Evolutionary conservation across 140 eudicot genomes (phyloP).

Genomic region (Ambrosia hybrid): DNA sequence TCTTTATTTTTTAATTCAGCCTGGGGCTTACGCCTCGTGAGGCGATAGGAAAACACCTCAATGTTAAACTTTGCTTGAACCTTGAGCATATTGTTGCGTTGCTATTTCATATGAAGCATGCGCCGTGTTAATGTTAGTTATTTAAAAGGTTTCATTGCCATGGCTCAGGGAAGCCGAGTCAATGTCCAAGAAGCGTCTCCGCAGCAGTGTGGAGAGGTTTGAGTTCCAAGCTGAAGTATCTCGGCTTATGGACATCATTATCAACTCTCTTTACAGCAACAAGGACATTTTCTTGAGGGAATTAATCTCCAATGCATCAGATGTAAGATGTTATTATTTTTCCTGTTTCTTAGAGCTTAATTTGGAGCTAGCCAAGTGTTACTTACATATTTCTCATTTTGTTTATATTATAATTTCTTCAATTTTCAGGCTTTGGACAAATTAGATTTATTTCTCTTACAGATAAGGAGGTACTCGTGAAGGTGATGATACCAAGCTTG

Average conservation of each 20-base stretch:
- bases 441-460: slow-evolving; percentile 85
- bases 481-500: slow-evolving; percentile 87
- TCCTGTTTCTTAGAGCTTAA: neutral
- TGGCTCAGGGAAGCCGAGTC: slow-evolving; percentile 82
- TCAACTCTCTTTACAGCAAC: slow-evolving; percentile 96
- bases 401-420: neutral
- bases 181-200: slow-evolving; percentile 73
- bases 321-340: slow-evolving; percentile 45
- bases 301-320: slow-evolving; percentile 96
- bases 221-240: slow-evolving; percentile 98
- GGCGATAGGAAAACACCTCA: too few relatives aligned
- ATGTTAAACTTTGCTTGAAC: neutral
- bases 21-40: too few relatives aligned
- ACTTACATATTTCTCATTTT: neutral
- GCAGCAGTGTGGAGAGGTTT: slow-evolving; percentile 79
- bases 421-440: slow-evolving; percentile 77
- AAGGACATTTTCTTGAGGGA: slow-evolving; percentile 96
- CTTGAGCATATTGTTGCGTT: neutral
- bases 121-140: neutral
- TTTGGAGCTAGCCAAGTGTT: neutral
- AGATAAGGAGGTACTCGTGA: slow-evolving; percentile 85
- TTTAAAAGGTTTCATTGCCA: neutral
- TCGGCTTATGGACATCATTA: slow-evolving; percentile 95
- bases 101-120: neutral
- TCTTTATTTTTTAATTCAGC: too few relatives aligned